Conservation (phyloP, 257 asterid species). For the Penstemon newberryi region DNA sequence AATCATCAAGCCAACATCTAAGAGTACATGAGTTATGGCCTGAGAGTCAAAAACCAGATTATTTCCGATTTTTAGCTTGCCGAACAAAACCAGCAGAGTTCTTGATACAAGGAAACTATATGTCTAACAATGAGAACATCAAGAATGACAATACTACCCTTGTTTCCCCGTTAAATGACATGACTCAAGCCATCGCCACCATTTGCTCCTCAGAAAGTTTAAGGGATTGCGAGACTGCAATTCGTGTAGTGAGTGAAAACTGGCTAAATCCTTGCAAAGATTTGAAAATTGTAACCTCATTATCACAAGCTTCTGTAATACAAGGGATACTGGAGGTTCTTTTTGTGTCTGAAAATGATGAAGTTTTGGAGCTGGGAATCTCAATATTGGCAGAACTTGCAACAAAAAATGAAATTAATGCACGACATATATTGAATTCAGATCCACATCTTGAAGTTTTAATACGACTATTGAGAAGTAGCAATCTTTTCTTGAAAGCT, state of each 20-base stretch:
- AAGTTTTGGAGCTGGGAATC: constrained; percentile 65
- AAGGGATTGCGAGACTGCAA: constrained; percentile 61
- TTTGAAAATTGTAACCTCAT: constrained; percentile 32
- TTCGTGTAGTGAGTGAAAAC: constrained; percentile 54
- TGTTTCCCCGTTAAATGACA: constrained; percentile 27
- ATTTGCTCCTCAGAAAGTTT: constrained; percentile 66
- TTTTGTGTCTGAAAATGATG: constrained; percentile 62
- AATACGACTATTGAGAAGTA: constrained; percentile 50
- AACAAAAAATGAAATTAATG: constrained; percentile 44
- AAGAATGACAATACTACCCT: constrained; percentile 26
- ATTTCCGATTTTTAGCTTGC: constrained; percentile 52
- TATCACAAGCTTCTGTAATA: constrained; percentile 50
- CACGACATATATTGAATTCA: constrained; percentile 45
- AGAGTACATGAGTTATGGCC: constrained; percentile 40
- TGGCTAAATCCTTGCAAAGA: constrained; percentile 61
- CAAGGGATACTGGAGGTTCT: constrained; percentile 66
- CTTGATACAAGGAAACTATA: constrained; percentile 25
- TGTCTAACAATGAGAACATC: constrained; percentile 30
- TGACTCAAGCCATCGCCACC: constrained; percentile 40
- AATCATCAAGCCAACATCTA: constrained; percentile 43
- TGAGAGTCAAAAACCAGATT: constrained; percentile 48
- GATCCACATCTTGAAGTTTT: constrained; percentile 69
- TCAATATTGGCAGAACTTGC: constrained; percentile 75
- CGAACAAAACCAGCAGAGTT: constrained; percentile 42
- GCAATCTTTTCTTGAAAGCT: constrained; percentile 72